Evolutionary conservation across 2,329 filamentous ascomycete genomes (phyloP).

Genomic region (Microcyclospora tardicrescens): DNA sequence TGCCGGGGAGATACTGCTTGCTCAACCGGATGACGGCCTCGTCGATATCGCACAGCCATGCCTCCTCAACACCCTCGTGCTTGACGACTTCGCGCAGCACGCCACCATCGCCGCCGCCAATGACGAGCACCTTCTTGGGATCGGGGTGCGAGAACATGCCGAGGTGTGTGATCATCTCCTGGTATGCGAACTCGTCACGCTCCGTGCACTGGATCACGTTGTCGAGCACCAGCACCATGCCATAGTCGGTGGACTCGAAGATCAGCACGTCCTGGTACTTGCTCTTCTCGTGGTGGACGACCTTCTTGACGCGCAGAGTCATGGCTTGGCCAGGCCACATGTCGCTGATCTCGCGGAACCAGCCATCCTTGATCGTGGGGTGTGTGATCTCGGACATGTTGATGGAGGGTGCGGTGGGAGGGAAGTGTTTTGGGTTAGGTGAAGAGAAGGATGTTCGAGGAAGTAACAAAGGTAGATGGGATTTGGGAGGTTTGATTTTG

Average conservation of each 20-base stretch:
- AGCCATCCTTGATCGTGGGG: slow-evolving; percentile 87
- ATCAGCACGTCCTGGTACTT: slow-evolving; percentile 98
- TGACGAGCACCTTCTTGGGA: slow-evolving; percentile 96
- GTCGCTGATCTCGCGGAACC: slow-evolving; percentile 97
- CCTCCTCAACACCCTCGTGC: slow-evolving; percentile 94
- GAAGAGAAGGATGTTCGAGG: too few relatives aligned
- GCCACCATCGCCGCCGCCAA: slow-evolving; percentile 93
- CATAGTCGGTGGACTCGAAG: slow-evolving; percentile 96
- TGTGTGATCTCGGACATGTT: slow-evolving; percentile 58
- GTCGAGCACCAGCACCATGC: slow-evolving; percentile 90
- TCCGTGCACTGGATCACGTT: slow-evolving; percentile 99
- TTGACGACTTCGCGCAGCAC: slow-evolving; percentile 98
- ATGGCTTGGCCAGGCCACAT: slow-evolving; percentile 99
- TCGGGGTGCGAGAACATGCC: slow-evolving; percentile 97
- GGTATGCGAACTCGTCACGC: slow-evolving; percentile 91
- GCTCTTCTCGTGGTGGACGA: slow-evolving; percentile 98
- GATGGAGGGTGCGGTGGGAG: slow-evolving; percentile 1
- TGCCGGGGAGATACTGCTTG: slow-evolving; percentile 92
- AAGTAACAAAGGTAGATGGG: too few relatives aligned
- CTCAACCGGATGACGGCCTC: slow-evolving; percentile 97
- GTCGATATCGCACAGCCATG: slow-evolving; percentile 94
- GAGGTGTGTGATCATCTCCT: slow-evolving; percentile 99
- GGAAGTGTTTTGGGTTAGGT: background rate
- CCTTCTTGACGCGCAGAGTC: slow-evolving; percentile 94
- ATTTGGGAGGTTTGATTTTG: too few relatives aligned